Conservation (phyloP, 2,329 filamentous ascomycete genomes). For the Hymenotorrendiella dingleyae region DNA sequence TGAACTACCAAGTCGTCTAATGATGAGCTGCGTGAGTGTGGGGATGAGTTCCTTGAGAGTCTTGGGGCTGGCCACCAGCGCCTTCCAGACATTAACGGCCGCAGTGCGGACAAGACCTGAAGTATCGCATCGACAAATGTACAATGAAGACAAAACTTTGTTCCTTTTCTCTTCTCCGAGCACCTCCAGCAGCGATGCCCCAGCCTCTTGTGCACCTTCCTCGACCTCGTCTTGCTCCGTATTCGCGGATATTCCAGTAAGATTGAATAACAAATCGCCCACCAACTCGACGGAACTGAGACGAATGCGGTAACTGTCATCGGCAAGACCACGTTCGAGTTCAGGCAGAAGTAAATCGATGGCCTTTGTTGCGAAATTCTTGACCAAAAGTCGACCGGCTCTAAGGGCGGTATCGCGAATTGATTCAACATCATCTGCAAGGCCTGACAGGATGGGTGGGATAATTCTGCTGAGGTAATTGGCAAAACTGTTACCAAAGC, state of each 20-base stretch:
- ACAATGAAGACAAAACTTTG: conserved; percentile 93
- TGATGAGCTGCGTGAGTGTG: conserved; percentile 90
- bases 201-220: conserved; percentile 73
- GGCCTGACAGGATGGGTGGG: conserved; percentile 84
- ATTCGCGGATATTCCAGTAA: conserved; percentile 81
- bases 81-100: conserved; percentile 93
- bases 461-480: conserved; percentile 95
- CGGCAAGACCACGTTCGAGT: conserved; percentile 90
- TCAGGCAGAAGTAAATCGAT: conserved; percentile 93
- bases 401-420: conserved; percentile 95
- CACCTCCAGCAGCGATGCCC: conserved; percentile 86
- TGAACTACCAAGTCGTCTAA: conserved; percentile 84
- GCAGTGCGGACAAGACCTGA: conserved; percentile 84
- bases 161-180: conserved; percentile 95
- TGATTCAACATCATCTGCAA: conserved; percentile 93
- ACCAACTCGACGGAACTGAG: conserved; percentile 97
- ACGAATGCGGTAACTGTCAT: conserved; percentile 95
- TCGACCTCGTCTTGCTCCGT: conserved; percentile 67
- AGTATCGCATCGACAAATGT: conserved; percentile 96
- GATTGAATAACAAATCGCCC: conserved; percentile 93
- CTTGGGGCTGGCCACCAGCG: conserved; percentile 82
- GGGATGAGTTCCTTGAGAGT: conserved; percentile 94
- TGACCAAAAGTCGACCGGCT: conserved; percentile 88
- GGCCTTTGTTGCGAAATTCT: conserved; percentile 94
- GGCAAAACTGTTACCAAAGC: conserved; percentile 97